These are phyloP conservation scores for Microbotryomycetes sp. DNA, from an alignment of 1,284 basidiomycete species.

Conservation along the genomic window DNA sequence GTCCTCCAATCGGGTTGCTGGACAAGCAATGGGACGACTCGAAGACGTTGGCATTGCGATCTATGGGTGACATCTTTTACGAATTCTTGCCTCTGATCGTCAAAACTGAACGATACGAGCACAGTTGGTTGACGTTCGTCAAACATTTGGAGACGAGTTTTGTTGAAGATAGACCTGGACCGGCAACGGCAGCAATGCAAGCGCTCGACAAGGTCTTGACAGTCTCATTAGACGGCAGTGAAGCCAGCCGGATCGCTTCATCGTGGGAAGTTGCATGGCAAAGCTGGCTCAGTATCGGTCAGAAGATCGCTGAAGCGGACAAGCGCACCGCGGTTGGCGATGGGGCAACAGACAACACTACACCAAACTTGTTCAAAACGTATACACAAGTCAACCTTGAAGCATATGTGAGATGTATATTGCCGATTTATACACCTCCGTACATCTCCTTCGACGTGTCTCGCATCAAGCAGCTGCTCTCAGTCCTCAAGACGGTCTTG, in stretches of 20 bases:
- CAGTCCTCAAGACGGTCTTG: slow-evolving; percentile 69
- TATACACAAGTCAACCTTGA: slow-evolving; percentile 77
- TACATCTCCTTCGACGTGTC: slow-evolving; percentile 46
- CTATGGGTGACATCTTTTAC: slow-evolving; percentile 73
- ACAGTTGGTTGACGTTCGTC: slow-evolving; percentile 67
- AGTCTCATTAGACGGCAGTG: slow-evolving; percentile 47
- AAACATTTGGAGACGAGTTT: slow-evolving; percentile 62
- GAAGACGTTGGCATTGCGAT: slow-evolving; percentile 75
- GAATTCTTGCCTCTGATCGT: slow-evolving; percentile 73
- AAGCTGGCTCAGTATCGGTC: slow-evolving; percentile 63
- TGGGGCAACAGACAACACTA: slow-evolving; percentile 13
- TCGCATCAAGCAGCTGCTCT: slow-evolving; percentile 61
- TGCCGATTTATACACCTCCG: slow-evolving; percentile 37
- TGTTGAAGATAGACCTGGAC: slow-evolving; percentile 57
- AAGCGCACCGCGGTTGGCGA: slow-evolving; percentile 3
- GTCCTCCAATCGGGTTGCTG: slow-evolving; percentile 24
- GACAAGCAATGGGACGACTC: slow-evolving; percentile 69
- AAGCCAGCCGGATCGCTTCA: slow-evolving; percentile 44
- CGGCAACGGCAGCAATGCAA: slow-evolving; percentile 71
- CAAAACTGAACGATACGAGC: slow-evolving; percentile 59
- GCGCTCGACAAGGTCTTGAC: slow-evolving; percentile 68
- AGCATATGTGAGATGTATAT: slow-evolving; percentile 66
- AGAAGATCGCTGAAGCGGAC: slow-evolving; percentile 46
- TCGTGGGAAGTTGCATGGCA: slow-evolving; percentile 60
- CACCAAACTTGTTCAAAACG: slow-evolving; percentile 11